Evolutionary conservation across 805 yeast genomes (phyloP).

Genomic region (Kazachstania africana): DNA sequence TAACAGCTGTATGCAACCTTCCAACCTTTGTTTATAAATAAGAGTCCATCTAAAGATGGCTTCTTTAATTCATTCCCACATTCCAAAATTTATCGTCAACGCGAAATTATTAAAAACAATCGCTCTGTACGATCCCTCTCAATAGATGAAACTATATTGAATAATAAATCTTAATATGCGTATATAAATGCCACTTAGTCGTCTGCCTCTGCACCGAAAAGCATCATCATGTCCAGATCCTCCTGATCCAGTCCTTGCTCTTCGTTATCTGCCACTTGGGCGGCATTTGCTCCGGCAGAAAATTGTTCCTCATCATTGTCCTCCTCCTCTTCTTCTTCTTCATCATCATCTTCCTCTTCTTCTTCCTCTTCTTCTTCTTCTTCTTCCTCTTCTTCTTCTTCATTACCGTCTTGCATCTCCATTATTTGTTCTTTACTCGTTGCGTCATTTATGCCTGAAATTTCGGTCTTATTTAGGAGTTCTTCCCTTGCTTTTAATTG

Average conservation of each 20-base stretch:
- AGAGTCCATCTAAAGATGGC: no score
- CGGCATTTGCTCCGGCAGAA: background rate
- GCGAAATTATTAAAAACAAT: no score
- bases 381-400: slow-evolving; percentile 24
- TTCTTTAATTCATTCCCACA: no score
- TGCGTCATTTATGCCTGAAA: background rate
- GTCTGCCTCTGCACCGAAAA: slow-evolving; percentile 27
- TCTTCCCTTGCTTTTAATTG: slow-evolving; percentile 39
- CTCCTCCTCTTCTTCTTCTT: slow-evolving; percentile 14
- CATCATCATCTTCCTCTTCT: slow-evolving; percentile 22
- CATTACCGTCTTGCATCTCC: slow-evolving; percentile 25
- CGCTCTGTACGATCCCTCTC: no score
- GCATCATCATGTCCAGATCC: slow-evolving; percentile 28
- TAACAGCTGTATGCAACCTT: no score
- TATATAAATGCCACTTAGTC: slow-evolving; percentile 7
- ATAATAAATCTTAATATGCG: no score
- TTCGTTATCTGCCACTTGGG: background rate
- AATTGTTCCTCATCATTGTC: slow-evolving; percentile 19
- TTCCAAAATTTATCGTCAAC: no score
- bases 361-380: slow-evolving; percentile 28
- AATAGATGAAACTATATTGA: no score
- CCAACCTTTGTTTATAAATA: no score
- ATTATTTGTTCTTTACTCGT: slow-evolving; percentile 8
- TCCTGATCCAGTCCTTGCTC: slow-evolving; percentile 25
- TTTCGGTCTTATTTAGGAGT: slow-evolving; percentile 8